Percentiles rank a stretch among this genome's conserved stretches.
Evolutionary conservation across 2,329 filamentous ascomycete genomes (phyloP).

Genomic region (Rhynchosporium agropyri): DNA sequence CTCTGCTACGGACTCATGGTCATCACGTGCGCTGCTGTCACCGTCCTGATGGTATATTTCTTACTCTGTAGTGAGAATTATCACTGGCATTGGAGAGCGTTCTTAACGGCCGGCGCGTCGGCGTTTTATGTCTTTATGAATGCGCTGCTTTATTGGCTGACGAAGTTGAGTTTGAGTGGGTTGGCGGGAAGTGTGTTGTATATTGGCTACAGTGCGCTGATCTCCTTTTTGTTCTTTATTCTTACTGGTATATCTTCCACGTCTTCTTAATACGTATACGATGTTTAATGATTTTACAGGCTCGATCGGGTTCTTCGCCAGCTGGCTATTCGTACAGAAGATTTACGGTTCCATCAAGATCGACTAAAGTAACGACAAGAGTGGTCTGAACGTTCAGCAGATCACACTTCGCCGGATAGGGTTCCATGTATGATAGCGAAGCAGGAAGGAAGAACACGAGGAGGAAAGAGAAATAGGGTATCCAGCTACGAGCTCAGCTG

Average conservation of each 20-base stretch:
- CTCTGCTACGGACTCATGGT: constrained; percentile 98
- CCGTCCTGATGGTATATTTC: constrained; percentile 94
- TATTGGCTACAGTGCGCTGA: constrained; percentile 85
- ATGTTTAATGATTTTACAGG: constrained; percentile 55
- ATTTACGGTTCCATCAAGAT: constrained; percentile 99
- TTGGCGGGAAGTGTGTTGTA: constrained; percentile 89
- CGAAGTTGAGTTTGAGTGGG: constrained; percentile 82
- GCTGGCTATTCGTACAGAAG: constrained; percentile 90
- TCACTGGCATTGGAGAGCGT: constrained; percentile 97
- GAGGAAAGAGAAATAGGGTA: neutral
- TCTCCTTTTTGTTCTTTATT: constrained; percentile 91
- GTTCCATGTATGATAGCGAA: constrained; percentile 6
- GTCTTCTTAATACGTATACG: neutral
- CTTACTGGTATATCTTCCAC: constrained; percentile 73
- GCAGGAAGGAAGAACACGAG: neutral
- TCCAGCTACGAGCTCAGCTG: neutral
- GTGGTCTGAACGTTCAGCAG: neutral
- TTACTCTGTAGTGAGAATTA: constrained; percentile 95
- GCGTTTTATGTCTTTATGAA: constrained; percentile 91
- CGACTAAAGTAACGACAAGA: constrained; percentile 56
- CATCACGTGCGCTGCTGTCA: constrained; percentile 89
- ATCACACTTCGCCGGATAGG: neutral
- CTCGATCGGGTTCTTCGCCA: constrained; percentile 92
- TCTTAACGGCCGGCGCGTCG: constrained; percentile 87
- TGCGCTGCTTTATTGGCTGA: constrained; percentile 87